Conservation (phyloP, 75 land plant genomes). For the Pseudotsuga menziesii region DNA sequence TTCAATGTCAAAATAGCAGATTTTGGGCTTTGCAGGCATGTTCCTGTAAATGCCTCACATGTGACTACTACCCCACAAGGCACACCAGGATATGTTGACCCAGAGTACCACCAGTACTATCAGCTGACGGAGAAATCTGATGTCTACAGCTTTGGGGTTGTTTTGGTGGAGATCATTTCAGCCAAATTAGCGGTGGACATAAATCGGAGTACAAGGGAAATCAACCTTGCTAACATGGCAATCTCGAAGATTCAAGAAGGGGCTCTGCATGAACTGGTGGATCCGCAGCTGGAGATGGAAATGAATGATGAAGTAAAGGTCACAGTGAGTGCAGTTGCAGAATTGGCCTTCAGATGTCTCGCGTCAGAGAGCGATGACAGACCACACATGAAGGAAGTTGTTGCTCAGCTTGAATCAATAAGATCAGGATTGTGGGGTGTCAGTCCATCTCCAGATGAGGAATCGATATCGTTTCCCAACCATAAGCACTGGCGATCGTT, state of each 20-base stretch:
- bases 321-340: slow-evolving; percentile 27
- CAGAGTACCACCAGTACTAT: slow-evolving; percentile 32
- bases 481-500: slow-evolving; percentile 8
- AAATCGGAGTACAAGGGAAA: slow-evolving; percentile 13
- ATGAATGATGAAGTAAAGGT: neutral
- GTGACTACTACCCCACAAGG: slow-evolving; percentile 32
- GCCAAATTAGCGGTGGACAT: slow-evolving; percentile 27
- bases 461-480: no score
- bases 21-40: slow-evolving; percentile 34
- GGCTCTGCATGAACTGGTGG: slow-evolving; percentile 22
- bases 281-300: slow-evolving; percentile 16
- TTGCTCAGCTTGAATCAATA: neutral
- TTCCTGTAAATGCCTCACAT: slow-evolving; percentile 19
- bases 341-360: slow-evolving; percentile 33
- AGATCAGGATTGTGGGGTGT: no score
- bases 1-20: slow-evolving; percentile 34
- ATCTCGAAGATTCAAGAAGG: slow-evolving; percentile 19
- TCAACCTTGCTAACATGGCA: slow-evolving; percentile 24
- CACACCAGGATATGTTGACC: slow-evolving; percentile 39
- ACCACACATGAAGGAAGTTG: slow-evolving; percentile 37
- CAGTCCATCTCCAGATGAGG: no score
- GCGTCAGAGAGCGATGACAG: slow-evolving; percentile 26
- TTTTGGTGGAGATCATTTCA: slow-evolving; percentile 33
- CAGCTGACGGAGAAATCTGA: slow-evolving; percentile 38
- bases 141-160: slow-evolving; percentile 49